These are phyloP conservation scores for Stentor roeselii DNA, from an alignment of 73 alveolate genomes.

Conservation along the genomic window DNA sequence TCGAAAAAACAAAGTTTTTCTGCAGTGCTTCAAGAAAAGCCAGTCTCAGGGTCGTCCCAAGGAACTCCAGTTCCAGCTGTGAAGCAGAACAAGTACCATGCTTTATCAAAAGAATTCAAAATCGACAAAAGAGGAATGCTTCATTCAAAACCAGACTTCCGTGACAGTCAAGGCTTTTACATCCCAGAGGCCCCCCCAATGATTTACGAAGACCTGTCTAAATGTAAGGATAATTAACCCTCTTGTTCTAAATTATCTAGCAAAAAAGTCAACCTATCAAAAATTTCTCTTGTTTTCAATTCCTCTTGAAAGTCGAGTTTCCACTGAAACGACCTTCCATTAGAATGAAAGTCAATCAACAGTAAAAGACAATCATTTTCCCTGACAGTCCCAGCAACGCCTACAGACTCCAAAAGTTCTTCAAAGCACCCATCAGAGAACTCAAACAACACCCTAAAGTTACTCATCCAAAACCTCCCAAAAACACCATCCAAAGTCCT, in stretches of 20 bases:
- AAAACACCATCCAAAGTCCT: neutral
- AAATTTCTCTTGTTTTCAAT: no score
- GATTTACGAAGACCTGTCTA: slow-evolving; percentile 39
- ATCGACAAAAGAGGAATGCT: neutral
- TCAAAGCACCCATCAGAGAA: neutral
- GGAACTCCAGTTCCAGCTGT: neutral
- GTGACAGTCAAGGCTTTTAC: neutral
- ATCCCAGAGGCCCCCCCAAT: neutral
- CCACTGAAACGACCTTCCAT: no score
- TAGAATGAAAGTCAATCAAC: no score
- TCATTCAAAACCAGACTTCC: neutral
- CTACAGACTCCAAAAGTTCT: neutral
- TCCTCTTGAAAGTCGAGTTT: no score
- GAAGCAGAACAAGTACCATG: neutral
- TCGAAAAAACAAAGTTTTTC: neutral
- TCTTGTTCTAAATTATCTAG: slow-evolving; percentile 64
- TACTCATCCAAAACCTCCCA: neutral
- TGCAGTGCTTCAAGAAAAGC: neutral
- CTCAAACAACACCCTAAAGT: neutral
- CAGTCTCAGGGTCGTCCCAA: neutral
- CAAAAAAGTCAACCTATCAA: slow-evolving; percentile 73
- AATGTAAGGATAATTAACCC: slow-evolving; percentile 69
- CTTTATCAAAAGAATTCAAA: neutral
- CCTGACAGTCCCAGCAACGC: no score
- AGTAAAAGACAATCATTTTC: no score